Base-by-base conservation (phyloP, 306 rosid species). In the Lupinus albus region DNA sequence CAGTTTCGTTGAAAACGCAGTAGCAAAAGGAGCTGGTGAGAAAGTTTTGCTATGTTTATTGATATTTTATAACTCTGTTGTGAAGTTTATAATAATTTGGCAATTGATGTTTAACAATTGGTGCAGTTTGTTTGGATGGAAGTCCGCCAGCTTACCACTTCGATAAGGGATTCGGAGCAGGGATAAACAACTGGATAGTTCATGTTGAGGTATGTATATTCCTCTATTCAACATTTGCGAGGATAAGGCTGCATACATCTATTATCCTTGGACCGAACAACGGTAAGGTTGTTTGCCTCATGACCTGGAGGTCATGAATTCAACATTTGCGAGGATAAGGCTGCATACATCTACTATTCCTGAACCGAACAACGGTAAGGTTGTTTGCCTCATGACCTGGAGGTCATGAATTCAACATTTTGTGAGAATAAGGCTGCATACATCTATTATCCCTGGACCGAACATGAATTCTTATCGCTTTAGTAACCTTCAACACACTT, bases 111-210 rank as follows among this genome's bases (percentile, higher is more conserved):
- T 56, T 51, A 55, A 57, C 41, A 38, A 57, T 4, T 71, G 64
- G 36, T 69, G 65, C 85, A 92, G 96, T 92, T 75, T 92, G 98
- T 80, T 81, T 92, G 85, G 98, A 92, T 69, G 98, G 98, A 38
- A 89, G 93, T 55, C 89, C 96, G 7, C 96, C 98, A 28, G 98
- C 98, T 82, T 92, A 92, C 71, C 98, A 92, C 79, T 83, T 79
- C 41, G 70, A 84, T 38, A 71, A 74, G 54, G 98, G 98, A 42
- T 54, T 62, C 69, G 96, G 95, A 54, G 72, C 93, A 14, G 98
- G 98, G 28, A 51, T 88, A 49, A 79, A 92, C 75, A 92, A 87
- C 80, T 92, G 96, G 98, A 79, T 89, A 57, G 80, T 92, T 75
- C 89, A 84, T 63, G 39, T 89, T 45, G 98, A 89, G 96, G 98